These are phyloP conservation scores for Aureobasidium sp. DNA, from an alignment of 2,329 filamentous ascomycete genomes.

Conservation along the genomic window DNA sequence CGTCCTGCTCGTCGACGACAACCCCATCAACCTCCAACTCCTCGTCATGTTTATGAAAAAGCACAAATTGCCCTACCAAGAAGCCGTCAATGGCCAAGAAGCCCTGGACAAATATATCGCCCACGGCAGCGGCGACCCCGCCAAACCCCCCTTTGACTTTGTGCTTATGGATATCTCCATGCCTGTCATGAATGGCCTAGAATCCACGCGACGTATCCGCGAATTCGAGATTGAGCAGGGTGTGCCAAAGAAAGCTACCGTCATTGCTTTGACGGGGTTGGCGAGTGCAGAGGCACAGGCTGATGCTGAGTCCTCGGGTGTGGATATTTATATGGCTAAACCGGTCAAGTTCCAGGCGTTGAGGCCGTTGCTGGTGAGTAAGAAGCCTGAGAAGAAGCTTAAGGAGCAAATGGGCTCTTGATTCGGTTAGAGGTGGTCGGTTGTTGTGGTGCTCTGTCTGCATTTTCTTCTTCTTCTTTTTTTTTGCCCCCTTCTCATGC, in stretches of 20 bases:
- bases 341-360: constrained; percentile 30
- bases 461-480: background rate
- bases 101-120: constrained; percentile 36
- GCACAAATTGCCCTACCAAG: constrained; percentile 18
- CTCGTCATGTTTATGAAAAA: constrained; percentile 19
- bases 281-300: constrained; percentile 24
- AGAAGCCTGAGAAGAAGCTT: background rate
- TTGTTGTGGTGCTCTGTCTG: background rate
- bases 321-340: constrained; percentile 29
- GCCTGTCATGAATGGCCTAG: constrained; percentile 23
- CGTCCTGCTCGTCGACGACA: constrained; percentile 23
- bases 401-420: background rate
- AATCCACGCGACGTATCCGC: constrained; percentile 17
- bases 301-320: constrained; percentile 23
- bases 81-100: constrained; percentile 39
- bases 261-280: constrained; percentile 27
- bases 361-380: constrained; percentile 6
- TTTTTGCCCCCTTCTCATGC: too few species aligned
- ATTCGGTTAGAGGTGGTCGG: background rate
- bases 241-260: constrained; percentile 1
- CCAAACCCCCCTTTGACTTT: constrained; percentile 21
- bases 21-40: constrained; percentile 21
- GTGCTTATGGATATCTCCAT: constrained; percentile 22
- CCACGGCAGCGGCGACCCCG: background rate
- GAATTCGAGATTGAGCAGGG: constrained; percentile 11